Conservation (phyloP, 2,329 filamentous ascomycete genomes). For the Ophiognomonia clavigignenti-juglandacearum region DNA sequence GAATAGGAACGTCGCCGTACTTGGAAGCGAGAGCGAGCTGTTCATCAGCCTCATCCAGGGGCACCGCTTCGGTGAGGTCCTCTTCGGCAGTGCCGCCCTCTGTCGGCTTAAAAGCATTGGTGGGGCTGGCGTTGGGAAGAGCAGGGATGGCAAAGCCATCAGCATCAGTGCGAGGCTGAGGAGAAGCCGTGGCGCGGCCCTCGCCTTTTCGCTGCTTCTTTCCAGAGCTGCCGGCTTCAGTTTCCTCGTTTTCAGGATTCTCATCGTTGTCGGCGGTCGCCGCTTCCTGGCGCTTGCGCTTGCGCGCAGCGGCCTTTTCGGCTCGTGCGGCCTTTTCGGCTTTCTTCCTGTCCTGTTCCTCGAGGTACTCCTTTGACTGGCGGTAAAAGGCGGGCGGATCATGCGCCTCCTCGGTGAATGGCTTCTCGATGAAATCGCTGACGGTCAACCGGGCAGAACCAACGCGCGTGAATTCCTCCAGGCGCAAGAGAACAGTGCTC, state of each 20-base stretch:
- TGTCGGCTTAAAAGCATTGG: slow-evolving; percentile 37
- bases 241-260: slow-evolving; percentile 28
- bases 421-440: slow-evolving; percentile 54
- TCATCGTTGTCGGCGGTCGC: slow-evolving; percentile 22
- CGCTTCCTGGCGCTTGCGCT: slow-evolving; percentile 37
- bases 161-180: slow-evolving; percentile 40
- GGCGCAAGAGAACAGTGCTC: slow-evolving; percentile 82
- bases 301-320: slow-evolving; percentile 28
- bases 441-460: slow-evolving; percentile 82
- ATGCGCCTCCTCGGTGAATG: slow-evolving; percentile 56
- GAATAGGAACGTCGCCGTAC: slow-evolving; percentile 33
- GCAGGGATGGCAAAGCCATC: slow-evolving; percentile 66
- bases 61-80: slow-evolving; percentile 16
- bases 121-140: slow-evolving; percentile 32
- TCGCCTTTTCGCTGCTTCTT: slow-evolving; percentile 3
- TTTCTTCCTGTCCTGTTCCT: slow-evolving; percentile 44
- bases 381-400: slow-evolving; percentile 82
- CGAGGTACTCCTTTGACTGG: slow-evolving; percentile 54
- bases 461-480: slow-evolving; percentile 87
- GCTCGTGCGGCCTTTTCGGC: too few relatives aligned
- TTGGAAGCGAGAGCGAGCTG: slow-evolving; percentile 32
- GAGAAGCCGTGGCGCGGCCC: not conserved
- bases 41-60: slow-evolving; percentile 17
- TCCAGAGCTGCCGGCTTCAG: slow-evolving; percentile 16
- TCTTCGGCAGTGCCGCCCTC: slow-evolving; percentile 23